Conservation (phyloP, 2,329 filamentous ascomycete genomes). For the Apiospora pterosperma region DNA sequence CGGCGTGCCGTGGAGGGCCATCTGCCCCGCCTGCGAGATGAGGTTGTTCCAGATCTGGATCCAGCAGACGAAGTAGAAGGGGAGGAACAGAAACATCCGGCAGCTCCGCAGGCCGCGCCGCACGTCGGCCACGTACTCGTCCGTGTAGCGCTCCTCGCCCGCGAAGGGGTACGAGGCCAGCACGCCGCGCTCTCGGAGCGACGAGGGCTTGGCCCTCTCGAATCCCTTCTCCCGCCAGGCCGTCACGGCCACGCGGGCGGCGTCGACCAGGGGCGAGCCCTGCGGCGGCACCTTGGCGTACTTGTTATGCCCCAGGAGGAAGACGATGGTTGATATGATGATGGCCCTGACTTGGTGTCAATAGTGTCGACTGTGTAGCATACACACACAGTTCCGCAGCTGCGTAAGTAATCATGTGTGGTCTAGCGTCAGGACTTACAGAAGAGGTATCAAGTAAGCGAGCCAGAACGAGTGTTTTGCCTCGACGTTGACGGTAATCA, state of each 20-base stretch:
- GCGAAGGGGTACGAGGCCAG: conserved; percentile 64
- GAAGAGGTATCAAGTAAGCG: conserved; percentile 32
- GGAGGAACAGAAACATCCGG: conserved; percentile 44
- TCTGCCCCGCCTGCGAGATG: conserved; percentile 56
- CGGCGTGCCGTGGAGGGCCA: conserved; percentile 62
- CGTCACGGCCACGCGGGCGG: conserved; percentile 60
- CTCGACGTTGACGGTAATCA: conserved; percentile 68
- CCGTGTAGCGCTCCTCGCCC: neutral
- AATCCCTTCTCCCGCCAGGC: conserved; percentile 71
- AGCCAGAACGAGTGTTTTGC: conserved; percentile 64
- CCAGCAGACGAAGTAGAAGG: conserved; percentile 67
- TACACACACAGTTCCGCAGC: too few relatives aligned
- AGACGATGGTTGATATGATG: conserved; percentile 56
- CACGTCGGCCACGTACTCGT: conserved; percentile 62
- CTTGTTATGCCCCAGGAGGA: conserved; percentile 54
- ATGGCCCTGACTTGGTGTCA: conserved; percentile 41
- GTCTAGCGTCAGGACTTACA: conserved; percentile 36
- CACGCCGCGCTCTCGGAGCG: conserved; percentile 53
- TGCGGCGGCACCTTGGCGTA: conserved; percentile 57
- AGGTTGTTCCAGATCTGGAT: conserved; percentile 66
- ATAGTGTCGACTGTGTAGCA: neutral
- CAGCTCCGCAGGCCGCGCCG: conserved; percentile 67
- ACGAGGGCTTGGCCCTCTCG: conserved; percentile 59
- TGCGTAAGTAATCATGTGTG: neutral
- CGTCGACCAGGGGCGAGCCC: conserved; percentile 44